phyloP scores from a whole-genome alignment of 2,329 filamentous ascomycete species.

The Pseudodiploospora longispora region DNA sequence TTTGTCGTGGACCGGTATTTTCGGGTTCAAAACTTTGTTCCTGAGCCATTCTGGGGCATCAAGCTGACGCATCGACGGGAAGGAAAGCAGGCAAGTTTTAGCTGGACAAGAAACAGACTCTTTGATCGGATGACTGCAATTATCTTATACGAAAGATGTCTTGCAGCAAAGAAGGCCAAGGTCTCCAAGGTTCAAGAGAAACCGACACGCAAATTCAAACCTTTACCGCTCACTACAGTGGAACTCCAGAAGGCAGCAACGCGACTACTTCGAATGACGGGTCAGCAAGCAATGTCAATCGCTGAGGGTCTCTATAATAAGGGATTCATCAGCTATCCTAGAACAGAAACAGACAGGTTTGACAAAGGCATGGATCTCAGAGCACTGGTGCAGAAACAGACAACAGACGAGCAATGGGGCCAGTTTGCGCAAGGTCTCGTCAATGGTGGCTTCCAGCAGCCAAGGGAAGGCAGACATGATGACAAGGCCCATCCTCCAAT shows the following conservation, averaged over 20 bases:
- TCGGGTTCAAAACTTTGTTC: constrained; percentile 85
- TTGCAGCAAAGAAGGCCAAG: constrained; percentile 66
- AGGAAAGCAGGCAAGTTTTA: constrained; percentile 71
- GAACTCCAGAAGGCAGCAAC: constrained; percentile 95
- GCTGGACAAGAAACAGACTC: constrained; percentile 72
- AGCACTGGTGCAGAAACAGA: constrained; percentile 75
- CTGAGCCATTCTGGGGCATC: constrained; percentile 89
- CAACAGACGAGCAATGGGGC: constrained; percentile 69
- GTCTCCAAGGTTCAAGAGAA: constrained; percentile 84
- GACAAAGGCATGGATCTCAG: constrained; percentile 81
- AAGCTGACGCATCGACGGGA: constrained; percentile 74
- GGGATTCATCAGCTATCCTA: constrained; percentile 94
- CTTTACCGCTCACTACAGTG: constrained; percentile 86
- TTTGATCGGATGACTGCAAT: constrained; percentile 80
- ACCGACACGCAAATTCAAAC: constrained; percentile 89
- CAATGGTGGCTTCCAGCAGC: constrained; percentile 70
- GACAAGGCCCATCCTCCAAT: constrained; percentile 97
- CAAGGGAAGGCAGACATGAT: constrained; percentile 77
- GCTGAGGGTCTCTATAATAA: constrained; percentile 87
- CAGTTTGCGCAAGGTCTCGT: constrained; percentile 67
- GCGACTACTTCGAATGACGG: constrained; percentile 79
- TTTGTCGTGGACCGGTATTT: constrained; percentile 97
- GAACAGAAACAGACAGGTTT: constrained; percentile 95
- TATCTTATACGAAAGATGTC: constrained; percentile 78
- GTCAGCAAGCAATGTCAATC: constrained; percentile 79